A percentile compares a stretch with the other conserved stretches of the same genome.
phyloP scores from a whole-genome alignment of 768 basidiomycete genomes.

The Hypholoma sublateritium region DNA sequence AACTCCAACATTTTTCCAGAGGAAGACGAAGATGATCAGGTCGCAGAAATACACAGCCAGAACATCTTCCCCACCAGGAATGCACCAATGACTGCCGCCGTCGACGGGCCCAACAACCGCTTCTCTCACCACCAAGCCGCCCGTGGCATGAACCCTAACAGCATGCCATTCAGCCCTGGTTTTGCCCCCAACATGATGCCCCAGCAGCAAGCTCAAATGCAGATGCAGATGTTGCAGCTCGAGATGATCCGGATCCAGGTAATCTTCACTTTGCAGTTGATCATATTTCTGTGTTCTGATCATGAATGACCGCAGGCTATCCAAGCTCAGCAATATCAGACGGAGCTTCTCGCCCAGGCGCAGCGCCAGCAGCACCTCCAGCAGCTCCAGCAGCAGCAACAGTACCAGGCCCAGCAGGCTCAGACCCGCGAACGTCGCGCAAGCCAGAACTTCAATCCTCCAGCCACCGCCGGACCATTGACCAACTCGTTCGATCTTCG shows the following conservation, averaged over 20 bases:
- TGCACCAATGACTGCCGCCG: conserved; percentile 67
- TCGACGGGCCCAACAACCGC: conserved; percentile 65
- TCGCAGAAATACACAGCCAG: conserved; percentile 51
- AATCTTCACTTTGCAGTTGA: conserved; percentile 19
- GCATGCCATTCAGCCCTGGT: conserved; percentile 53
- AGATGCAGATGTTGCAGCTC: conserved; percentile 85
- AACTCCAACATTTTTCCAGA: conserved; percentile 43
- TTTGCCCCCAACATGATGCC: conserved; percentile 45
- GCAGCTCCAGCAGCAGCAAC: conserved; percentile 25
- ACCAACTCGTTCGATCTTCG: conserved; percentile 65
- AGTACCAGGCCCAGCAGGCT: conserved; percentile 25
- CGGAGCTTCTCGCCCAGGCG: conserved; percentile 62
- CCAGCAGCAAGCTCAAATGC: conserved; percentile 44
- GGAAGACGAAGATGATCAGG: conserved; percentile 62
- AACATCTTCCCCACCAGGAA: conserved; percentile 49
- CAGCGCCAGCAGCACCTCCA: conserved; percentile 34
- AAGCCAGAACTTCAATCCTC: conserved; percentile 49
- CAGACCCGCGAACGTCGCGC: conserved; percentile 47
- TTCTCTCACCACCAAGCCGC: conserved; percentile 63
- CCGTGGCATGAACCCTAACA: conserved; percentile 53
- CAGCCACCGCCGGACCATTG: conserved; percentile 74
- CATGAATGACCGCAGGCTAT: conserved; percentile 44
- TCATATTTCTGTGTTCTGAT: conserved; percentile 11
- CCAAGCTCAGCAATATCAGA: conserved; percentile 77
- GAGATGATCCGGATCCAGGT: conserved; percentile 84